Evolutionary conservation across 78 protist species (phyloP).

Genomic region (Dictyostelium purpureum): DNA sequence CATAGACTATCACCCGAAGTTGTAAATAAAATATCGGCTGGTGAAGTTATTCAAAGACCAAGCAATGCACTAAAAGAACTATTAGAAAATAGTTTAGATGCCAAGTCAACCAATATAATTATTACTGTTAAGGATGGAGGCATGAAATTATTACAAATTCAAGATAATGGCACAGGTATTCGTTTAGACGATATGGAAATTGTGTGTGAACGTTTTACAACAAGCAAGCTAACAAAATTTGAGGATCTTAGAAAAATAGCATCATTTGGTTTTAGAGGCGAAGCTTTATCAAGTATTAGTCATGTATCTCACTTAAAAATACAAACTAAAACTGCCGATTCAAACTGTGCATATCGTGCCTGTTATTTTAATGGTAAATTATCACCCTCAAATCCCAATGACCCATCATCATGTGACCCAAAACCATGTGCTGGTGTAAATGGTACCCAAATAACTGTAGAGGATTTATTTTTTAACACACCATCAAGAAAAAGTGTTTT

Average conservation of each 20-base stretch:
- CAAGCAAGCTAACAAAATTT: slow-evolving; percentile 89
- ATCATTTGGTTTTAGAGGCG: slow-evolving; percentile 96
- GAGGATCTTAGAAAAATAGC: slow-evolving; percentile 89
- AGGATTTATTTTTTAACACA: slow-evolving; percentile 96
- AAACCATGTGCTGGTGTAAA: slow-evolving; percentile 92
- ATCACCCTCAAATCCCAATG: neutral
- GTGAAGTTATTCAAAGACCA: slow-evolving; percentile 95
- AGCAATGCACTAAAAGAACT: slow-evolving; percentile 93
- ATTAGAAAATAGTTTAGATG: slow-evolving; percentile 96
- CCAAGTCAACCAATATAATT: slow-evolving; percentile 90
- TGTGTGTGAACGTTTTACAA: slow-evolving; percentile 95
- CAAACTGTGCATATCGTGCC: slow-evolving; percentile 80
- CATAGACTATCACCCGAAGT: slow-evolving; percentile 85
- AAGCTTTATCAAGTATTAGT: slow-evolving; percentile 98
- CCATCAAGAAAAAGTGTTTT: slow-evolving; percentile 87
- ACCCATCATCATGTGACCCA: slow-evolving; percentile 53
- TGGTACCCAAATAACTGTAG: slow-evolving; percentile 87
- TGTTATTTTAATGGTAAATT: slow-evolving; percentile 57
- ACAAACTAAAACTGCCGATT: slow-evolving; percentile 83
- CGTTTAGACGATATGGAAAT: slow-evolving; percentile 89
- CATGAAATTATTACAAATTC: slow-evolving; percentile 88
- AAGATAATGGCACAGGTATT: slow-evolving; percentile 96
- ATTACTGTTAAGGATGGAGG: slow-evolving; percentile 92
- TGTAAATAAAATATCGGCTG: slow-evolving; percentile 96
- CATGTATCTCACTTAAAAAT: slow-evolving; percentile 95